Evolutionary conservation across 2,329 filamentous ascomycete species (phyloP).

Genomic region (Gremmenia infestans): DNA sequence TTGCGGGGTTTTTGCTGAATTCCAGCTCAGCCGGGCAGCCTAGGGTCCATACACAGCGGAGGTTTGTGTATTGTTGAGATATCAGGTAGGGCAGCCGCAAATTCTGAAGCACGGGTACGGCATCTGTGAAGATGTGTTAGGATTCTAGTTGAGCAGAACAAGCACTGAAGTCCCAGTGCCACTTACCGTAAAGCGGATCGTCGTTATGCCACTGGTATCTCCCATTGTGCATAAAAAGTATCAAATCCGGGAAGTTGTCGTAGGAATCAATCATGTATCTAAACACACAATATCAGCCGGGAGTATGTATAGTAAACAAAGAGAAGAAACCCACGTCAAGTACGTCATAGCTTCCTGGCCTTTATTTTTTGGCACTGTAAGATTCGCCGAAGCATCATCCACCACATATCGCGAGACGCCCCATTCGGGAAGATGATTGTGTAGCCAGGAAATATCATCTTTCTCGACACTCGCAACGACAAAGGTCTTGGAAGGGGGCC

Average conservation of each 20-base stretch:
- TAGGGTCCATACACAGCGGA: slow-evolving; percentile 53
- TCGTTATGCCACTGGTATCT: slow-evolving; percentile 35
- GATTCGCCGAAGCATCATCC: slow-evolving; percentile 24
- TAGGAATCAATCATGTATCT: slow-evolving; percentile 56
- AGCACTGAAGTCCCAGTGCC: no score
- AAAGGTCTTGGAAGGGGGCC: slow-evolving; percentile 12
- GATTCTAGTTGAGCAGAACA: slow-evolving; percentile 33
- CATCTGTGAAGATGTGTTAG: slow-evolving; percentile 33
- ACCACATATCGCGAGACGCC: slow-evolving; percentile 16
- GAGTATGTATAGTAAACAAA: no score
- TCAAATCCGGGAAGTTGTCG: slow-evolving; percentile 37
- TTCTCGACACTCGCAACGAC: slow-evolving; percentile 31
- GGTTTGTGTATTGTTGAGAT: slow-evolving; percentile 50
- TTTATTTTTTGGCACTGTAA: slow-evolving; percentile 47
- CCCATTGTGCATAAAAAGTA: slow-evolving; percentile 37
- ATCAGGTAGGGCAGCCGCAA: slow-evolving; percentile 46
- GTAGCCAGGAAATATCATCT: slow-evolving; percentile 38
- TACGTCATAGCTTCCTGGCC: slow-evolving; percentile 24
- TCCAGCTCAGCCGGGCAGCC: slow-evolving; percentile 47
- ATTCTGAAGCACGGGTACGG: slow-evolving; percentile 43
- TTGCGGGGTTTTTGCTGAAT: slow-evolving; percentile 32
- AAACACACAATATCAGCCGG: slow-evolving; percentile 39
- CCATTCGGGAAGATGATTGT: slow-evolving; percentile 35
- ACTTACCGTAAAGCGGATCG: slow-evolving; percentile 15
- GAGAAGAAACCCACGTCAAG: slow-evolving; percentile 35